Evolutionary conservation across 257 asterid species (phyloP).

Genomic region (Nemophila menziesii): DNA sequence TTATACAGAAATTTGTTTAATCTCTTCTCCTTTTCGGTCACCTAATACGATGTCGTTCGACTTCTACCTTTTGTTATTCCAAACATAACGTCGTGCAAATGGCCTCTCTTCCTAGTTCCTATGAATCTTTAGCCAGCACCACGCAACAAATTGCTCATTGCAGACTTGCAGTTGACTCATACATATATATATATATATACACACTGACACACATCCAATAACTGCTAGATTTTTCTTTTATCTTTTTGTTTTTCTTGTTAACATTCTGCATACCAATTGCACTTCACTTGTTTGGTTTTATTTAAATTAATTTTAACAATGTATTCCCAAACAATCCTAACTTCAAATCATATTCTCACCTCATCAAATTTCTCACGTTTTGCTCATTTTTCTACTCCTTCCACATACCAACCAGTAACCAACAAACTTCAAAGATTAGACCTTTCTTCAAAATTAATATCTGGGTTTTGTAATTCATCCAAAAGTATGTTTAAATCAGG

Average conservation of each 20-base stretch:
- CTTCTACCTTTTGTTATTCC: neutral
- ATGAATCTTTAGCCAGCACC: neutral
- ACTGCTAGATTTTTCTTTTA: too few relatives aligned
- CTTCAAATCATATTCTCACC: constrained; percentile 16
- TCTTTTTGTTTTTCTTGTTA: too few relatives aligned
- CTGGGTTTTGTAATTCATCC: constrained; percentile 26
- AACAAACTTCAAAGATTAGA: constrained; percentile 3
- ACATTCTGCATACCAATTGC: neutral
- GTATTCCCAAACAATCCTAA: constrained; percentile 31
- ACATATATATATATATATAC: too few relatives aligned
- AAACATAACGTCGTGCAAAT: neutral
- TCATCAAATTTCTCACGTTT: constrained; percentile 9
- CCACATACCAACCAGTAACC: neutral
- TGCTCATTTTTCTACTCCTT: constrained; percentile 1
- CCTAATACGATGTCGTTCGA: neutral
- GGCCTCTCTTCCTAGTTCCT: neutral
- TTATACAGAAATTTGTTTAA: neutral
- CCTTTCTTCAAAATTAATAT: constrained; percentile 13
- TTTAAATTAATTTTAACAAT: constrained; percentile 3
- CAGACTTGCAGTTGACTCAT: neutral
- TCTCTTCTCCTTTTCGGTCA: neutral
- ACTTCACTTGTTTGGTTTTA: neutral
- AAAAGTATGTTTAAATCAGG: constrained; percentile 28
- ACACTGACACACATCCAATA: too few relatives aligned
- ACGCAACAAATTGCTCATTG: neutral